Conservation (phyloP, 257 asterid genomes). For the Solanum phureja region DNA sequence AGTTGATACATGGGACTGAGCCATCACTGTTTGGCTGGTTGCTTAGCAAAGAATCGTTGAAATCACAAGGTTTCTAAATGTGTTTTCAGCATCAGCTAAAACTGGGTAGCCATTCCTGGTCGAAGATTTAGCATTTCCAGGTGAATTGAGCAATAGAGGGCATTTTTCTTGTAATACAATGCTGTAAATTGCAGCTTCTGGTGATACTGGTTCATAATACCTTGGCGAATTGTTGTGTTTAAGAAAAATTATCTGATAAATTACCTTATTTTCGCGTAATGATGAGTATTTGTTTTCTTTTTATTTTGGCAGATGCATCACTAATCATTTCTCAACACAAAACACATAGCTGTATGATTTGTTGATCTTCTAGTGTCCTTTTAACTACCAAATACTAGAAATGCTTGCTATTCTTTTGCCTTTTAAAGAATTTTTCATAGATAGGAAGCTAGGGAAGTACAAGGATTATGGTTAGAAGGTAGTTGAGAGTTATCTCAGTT, state of each 20-base stretch:
- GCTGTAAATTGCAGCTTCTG: not conserved
- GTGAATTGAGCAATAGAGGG: not conserved
- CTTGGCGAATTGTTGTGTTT: not conserved
- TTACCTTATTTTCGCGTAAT: not conserved
- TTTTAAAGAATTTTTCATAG: not conserved
- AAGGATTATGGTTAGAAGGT: not conserved
- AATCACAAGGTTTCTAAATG: constrained; percentile 18
- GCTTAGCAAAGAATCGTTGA: constrained; percentile 19
- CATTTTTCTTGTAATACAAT: not conserved
- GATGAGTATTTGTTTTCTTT: not conserved
- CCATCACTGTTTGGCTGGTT: constrained; percentile 5
- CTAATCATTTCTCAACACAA: not conserved
- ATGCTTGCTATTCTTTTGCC: not conserved
- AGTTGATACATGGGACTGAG: not conserved
- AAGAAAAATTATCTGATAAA: not conserved
- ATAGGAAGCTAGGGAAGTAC: not conserved
- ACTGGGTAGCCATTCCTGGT: not conserved
- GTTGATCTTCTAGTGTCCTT: not conserved
- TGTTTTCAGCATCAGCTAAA: constrained; percentile 24
- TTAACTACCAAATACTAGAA: not conserved
- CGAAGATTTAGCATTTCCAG: not conserved
- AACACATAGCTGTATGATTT: not conserved
- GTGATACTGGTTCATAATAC: not conserved
- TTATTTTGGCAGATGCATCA: not conserved
- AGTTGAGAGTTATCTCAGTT: not conserved